phyloP scores from a whole-genome alignment of 1,139 yeast genomes.

The Yamadazyma dendronema region DNA sequence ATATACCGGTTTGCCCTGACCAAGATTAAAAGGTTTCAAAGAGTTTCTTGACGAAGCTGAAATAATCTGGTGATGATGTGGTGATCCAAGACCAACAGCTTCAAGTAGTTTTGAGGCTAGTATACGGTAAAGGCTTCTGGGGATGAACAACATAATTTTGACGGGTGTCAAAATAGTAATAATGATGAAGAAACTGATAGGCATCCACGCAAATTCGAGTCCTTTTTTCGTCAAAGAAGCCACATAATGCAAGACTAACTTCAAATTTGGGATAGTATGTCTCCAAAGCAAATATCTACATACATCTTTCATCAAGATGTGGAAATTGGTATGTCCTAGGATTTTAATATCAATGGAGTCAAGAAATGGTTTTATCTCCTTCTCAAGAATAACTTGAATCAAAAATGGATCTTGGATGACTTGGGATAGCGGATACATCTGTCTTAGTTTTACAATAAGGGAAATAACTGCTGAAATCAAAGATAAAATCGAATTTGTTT shows the following conservation, averaged over 20 bases:
- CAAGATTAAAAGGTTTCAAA: neutral
- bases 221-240: neutral
- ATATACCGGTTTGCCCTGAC: constrained; percentile 1
- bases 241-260: neutral
- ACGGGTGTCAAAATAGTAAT: too few species aligned
- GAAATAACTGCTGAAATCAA: neutral
- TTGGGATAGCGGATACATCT: neutral
- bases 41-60: neutral
- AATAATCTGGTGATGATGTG: neutral
- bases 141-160: neutral
- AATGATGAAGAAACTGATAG: too few species aligned
- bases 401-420: constrained; percentile 1
- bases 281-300: neutral
- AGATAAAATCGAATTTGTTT: neutral
- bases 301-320: neutral
- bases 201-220: neutral
- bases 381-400: neutral
- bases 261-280: neutral
- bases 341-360: neutral
- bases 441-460: neutral
- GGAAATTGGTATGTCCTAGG: neutral
- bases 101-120: neutral
- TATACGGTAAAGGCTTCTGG: neutral
- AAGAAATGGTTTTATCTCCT: constrained; percentile 2
- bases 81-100: neutral